Evolutionary conservation across 2,329 filamentous ascomycete species (phyloP), one percentile per base, ranked within the genome.

Genomic region (Chaetomium globosum): DNA sequence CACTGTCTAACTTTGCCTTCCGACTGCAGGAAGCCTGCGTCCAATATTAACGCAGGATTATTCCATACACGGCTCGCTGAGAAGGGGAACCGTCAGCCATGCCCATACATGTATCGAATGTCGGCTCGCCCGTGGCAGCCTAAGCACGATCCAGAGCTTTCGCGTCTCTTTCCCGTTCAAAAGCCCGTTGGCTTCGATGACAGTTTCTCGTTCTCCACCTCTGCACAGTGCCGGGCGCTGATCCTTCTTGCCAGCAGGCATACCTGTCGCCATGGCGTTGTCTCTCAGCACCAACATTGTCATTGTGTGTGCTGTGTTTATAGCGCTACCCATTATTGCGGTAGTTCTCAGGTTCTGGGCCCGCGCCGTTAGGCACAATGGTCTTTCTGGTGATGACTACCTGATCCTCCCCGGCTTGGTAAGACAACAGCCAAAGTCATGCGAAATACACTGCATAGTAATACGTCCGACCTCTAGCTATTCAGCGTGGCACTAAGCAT

Each of bases 271-370:
- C n/a, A 48, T 48, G 46, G n/a, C 19, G n/a, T 9, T 48, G 46
- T 48, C 46, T 48, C 46, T 48, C 46, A 48, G 46, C 46, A 48
- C 46, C 46, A 48, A 48, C n/a, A 48, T 48, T n/a, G n/a, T n/a
- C 46, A 48, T 48, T 48, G 46, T 48, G 46, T 48, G 46, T 23
- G 46, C n/a, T 23, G 46, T 48, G 46, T 48, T 48, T 48, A 48
- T n/a, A 8, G 46, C 19, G 8, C 8, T 48, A 12, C 46, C 46
- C 0, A 48, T 48, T n/a, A 8, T 48, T 48, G 46, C 46, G 0
- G 46, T 48, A 2, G 46, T 23, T 23, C 46, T 48, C n/a, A 48
- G 46, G 46, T 48, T 48, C n/a, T 48, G 46, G 46, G 46, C 46
- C 2, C 46, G 46, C 19, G 10, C 46, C 46, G 21, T 48, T 7